Evolutionary conservation across 2,329 filamentous ascomycete genomes (phyloP), one percentile per base, ranked within the genome.

Genomic region (Clarireedia monteithiana): DNA sequence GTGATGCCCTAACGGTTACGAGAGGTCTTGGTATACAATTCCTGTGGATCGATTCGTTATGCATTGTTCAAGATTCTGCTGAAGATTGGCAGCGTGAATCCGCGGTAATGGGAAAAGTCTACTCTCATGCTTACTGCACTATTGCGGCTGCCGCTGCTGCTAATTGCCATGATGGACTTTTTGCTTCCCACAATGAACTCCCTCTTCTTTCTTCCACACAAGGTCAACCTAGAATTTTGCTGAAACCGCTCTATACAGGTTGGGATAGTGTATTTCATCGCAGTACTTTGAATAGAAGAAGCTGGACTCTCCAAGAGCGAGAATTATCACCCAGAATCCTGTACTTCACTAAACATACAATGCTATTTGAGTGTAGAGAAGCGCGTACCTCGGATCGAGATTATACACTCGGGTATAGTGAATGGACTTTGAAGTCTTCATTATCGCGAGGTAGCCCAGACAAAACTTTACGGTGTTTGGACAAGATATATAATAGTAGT

Each of bases 61-160:
- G 53, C 7, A 55, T 55, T 15, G 26, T 55, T 27, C 47, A 55
- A 50, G 39, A 55, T 47, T 46, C 55, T 38, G 14, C 17, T 10
- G 52, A 57, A 39, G 62, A 64, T 44, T 62, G 62, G 62, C 42
- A 58, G 24, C 46, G 40, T 36, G 57, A 64, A 39, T 53, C 59
- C 4, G 50, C 55, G 15, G 30, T 48, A 24, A 64, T 64, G 62
- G 57, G 50, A 0, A 50, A 58, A 27, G 51, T 64, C 4, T 64
- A 62, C 36, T 50, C 49, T 6, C 42, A 59, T 26, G 47, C 39
- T 15, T 53, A 55, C 36, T 58, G 54, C 20, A 60, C 46, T n/a
- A 48, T 59, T 34, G 55, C 59, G 23, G 59, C 59, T n/a, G 46
- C 49, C 12, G 36, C 45, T 14, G 59, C 55, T 26, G 42, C 15